phyloP scores from a whole-genome alignment of 495 filamentous ascomycete species.

The Tetracladium setigerum region DNA sequence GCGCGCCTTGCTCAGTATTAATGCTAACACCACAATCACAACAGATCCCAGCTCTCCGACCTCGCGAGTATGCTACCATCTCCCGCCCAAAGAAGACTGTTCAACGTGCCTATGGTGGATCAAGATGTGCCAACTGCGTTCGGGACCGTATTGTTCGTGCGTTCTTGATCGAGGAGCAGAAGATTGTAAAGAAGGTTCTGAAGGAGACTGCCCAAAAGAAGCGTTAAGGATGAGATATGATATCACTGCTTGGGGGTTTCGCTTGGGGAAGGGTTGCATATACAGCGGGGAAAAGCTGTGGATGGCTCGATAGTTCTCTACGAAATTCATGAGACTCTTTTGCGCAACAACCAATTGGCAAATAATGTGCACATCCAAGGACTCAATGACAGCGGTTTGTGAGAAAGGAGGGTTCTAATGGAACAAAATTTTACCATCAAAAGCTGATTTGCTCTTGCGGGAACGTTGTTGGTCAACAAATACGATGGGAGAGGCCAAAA shows the following conservation, averaged over 20 bases:
- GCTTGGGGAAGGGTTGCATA: conserved; percentile 21
- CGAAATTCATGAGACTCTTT: conserved; percentile 16
- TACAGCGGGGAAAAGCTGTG: conserved; percentile 22
- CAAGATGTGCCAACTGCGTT: conserved; percentile 96
- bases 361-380: too few species aligned
- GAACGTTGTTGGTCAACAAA: too few species aligned
- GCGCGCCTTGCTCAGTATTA: background rate
- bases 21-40: conserved; percentile 19
- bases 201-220: conserved; percentile 91
- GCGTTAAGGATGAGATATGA: conserved; percentile 10
- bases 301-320: conserved; percentile 16
- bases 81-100: conserved; percentile 98
- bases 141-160: conserved; percentile 95
- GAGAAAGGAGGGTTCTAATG: too few species aligned
- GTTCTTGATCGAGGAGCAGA: conserved; percentile 99
- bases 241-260: conserved; percentile 20
- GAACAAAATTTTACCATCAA: too few species aligned
- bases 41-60: conserved; percentile 92
- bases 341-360: background rate
- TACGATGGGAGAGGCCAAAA: too few species aligned
- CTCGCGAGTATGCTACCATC: conserved; percentile 92
- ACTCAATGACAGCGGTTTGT: too few species aligned
- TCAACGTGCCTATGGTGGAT: conserved; percentile 95
- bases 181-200: conserved; percentile 99
- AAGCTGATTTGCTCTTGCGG: too few species aligned